Percentiles rank a stretch among this genome's conserved stretches.
Conservation (phyloP, 495 filamentous ascomycete genomes). For the Lasiosphaeria ovina region DNA sequence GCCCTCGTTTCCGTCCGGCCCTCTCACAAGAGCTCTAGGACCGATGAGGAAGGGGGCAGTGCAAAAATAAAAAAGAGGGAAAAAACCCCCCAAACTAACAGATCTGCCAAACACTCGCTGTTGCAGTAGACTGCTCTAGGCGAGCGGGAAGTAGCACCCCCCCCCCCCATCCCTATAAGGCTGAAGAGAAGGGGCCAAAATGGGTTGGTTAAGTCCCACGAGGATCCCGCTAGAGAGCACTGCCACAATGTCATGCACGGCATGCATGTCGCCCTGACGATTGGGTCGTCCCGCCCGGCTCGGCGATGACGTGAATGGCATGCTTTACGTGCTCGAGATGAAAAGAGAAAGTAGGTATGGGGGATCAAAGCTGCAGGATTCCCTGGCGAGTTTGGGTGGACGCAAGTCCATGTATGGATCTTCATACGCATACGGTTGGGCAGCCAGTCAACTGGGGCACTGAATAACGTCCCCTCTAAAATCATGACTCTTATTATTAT, state of each 20-base stretch:
- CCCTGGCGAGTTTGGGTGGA: no score
- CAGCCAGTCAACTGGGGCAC: not conserved
- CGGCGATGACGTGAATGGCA: slow-evolving; percentile 3
- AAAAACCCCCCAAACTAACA: not conserved
- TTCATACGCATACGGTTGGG: no score
- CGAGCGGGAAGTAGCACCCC: no score
- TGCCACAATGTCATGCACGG: slow-evolving; percentile 28
- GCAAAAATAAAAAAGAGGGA: not conserved
- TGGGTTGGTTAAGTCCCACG: not conserved
- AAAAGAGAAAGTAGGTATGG: no score
- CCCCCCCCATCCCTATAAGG: slow-evolving; percentile 16
- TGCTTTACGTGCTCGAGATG: no score
- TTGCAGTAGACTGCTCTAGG: no score
- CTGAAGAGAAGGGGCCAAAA: slow-evolving; percentile 9
- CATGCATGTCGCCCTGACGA: slow-evolving; percentile 15
- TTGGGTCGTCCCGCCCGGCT: slow-evolving; percentile 2
- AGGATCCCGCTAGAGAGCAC: slow-evolving; percentile 27
- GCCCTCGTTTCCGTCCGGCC: not conserved
- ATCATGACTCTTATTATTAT: not conserved
- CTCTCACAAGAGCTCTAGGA: no score
- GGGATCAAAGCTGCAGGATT: no score
- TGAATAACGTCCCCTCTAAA: not conserved
- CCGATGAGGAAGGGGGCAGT: not conserved
- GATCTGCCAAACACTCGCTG: not conserved
- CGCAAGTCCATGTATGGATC: no score